Evolutionary conservation across 225 moss, liverwort and hornwort genomes (phyloP).

Genomic region (Pseudisothecium myosuroides): DNA sequence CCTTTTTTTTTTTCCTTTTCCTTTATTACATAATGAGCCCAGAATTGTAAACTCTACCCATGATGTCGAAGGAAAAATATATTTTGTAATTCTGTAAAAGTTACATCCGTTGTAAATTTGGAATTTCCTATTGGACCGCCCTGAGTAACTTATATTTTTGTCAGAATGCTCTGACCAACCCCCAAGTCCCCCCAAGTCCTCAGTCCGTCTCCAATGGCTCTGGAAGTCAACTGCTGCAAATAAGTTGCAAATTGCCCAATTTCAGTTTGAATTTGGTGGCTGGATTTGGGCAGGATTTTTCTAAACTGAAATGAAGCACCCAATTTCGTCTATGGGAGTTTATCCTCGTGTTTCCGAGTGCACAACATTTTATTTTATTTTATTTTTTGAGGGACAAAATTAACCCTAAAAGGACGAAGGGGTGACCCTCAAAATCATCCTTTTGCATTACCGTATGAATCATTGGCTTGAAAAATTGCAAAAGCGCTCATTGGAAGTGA

Average conservation of each 20-base stretch:
- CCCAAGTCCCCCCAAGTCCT: background rate
- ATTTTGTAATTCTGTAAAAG: too few species aligned
- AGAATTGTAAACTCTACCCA: too few species aligned
- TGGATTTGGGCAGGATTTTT: background rate
- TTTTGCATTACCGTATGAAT: too few species aligned
- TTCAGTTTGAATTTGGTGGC: background rate
- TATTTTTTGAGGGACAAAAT: background rate
- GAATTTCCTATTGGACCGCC: background rate
- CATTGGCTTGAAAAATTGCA: too few species aligned
- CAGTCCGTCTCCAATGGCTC: background rate
- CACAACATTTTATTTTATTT: background rate
- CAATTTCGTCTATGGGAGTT: background rate
- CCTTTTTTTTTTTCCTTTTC: background rate
- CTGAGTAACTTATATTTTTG: too few species aligned
- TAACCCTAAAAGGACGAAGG: too few species aligned
- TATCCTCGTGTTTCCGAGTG: background rate
- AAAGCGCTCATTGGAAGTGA: too few species aligned
- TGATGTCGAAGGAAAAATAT: too few species aligned
- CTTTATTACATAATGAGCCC: background rate
- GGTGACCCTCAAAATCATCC: too few species aligned
- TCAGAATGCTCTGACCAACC: too few species aligned
- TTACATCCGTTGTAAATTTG: background rate
- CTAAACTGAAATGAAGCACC: too few species aligned
- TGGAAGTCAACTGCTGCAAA: background rate
- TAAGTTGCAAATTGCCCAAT: background rate